Base-by-base conservation (phyloP, 768 basidiomycete genomes). In the Lentinula edodes region DNA sequence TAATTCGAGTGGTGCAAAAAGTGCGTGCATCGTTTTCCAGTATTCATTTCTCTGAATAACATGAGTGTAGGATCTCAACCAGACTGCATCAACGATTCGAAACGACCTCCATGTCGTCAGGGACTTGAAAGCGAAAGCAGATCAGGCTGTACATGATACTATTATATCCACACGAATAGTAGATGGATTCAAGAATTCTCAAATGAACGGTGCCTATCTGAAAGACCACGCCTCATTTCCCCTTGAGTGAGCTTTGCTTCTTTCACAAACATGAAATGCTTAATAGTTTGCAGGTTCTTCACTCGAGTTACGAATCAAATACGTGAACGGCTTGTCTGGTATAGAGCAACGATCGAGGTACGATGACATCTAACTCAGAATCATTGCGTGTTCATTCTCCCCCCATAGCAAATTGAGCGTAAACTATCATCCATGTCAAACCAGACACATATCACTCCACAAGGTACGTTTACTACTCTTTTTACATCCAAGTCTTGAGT, bases 161-260 rank as follows among this genome's bases (percentile, higher is more conserved):
- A 91, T 93, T 58, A 78, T 86, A 32, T 85, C 89, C 2, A 91
- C 84, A 7, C 84, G 85, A 34, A 87, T 93, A 60, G 78, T 94
- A 52, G 91, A 92, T 65, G 91, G 86, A 6, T 90, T 89, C 74
- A 83, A 80, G 63, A 88, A 88, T 67, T 88, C 88, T 2, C 89
- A 91, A 61, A 84, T 85, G 66, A 82, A 85, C 62, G 85, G 83
- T 20, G 79, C 79, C 23, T 85, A 89, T 72, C 75, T 92, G 55
- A 91, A 90, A 69, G 88, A 88, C 54, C 84, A 91, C 62, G 88
- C 91, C 2, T 79, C 77, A n/a, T 94, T 93, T 73, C 91, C 91
- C 23, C 75, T 91, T 9, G 91, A 92, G 89, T 92, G 65, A 52
- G 86, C 77, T 65, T 41, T 18, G 5, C 18, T 43, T 48, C 39